Percentiles rank a stretch among this genome's conserved stretches.
phyloP scores from a whole-genome alignment of 2,329 filamentous ascomycete genomes.

The Nectriaceae sp. region DNA sequence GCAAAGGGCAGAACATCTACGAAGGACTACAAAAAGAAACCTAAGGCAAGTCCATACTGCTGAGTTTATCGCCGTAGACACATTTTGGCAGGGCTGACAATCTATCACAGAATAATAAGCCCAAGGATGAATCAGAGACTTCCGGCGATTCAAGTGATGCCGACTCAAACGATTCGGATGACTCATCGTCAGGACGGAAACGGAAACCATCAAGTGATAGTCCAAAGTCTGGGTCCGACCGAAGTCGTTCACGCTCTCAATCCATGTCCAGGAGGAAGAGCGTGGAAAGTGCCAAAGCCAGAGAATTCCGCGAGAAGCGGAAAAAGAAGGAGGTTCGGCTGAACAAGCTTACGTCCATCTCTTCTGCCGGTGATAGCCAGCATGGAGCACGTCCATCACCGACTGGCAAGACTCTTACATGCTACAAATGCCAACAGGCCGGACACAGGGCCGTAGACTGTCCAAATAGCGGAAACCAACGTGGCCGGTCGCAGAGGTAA shows the following conservation, averaged over 20 bases:
- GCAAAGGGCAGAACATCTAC: constrained; percentile 40
- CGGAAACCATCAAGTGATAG: constrained; percentile 28
- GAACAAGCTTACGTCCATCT: constrained; percentile 64
- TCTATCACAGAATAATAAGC: constrained; percentile 17
- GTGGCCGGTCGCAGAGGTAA: constrained; percentile 17
- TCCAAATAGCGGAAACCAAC: constrained; percentile 34
- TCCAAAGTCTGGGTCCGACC: constrained; percentile 13
- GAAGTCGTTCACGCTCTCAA: constrained; percentile 35
- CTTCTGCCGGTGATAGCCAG: constrained; percentile 37
- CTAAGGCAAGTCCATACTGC: constrained; percentile 36
- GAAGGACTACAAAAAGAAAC: constrained; percentile 29
- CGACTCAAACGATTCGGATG: constrained; percentile 27
- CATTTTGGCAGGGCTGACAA: constrained; percentile 14
- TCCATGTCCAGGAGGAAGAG: constrained; percentile 31
- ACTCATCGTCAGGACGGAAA: constrained; percentile 27
- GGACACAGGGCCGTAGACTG: constrained; percentile 64
- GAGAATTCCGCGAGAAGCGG: constrained; percentile 58
- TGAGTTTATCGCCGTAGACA: too few relatives aligned
- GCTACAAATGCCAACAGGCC: constrained; percentile 61
- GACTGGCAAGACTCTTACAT: constrained; percentile 41
- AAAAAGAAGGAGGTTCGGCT: constrained; percentile 69
- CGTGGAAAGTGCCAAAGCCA: constrained; percentile 34
- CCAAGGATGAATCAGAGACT: constrained; percentile 14
- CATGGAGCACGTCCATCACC: constrained; percentile 14
- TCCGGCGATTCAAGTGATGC: constrained; percentile 30